Base-by-base conservation (phyloP, 345 rosid genomes). In the Citrus inodora region DNA sequence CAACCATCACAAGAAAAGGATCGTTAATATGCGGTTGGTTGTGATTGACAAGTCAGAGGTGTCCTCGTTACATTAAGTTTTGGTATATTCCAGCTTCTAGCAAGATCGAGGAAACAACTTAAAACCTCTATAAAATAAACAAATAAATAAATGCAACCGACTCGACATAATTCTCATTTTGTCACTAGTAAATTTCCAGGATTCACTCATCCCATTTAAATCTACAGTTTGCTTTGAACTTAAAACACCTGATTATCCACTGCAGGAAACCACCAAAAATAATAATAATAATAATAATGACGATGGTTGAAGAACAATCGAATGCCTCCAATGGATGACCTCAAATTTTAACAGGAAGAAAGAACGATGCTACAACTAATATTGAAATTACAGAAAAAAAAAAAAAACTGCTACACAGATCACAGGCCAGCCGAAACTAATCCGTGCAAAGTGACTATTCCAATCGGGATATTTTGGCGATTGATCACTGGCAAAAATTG, bases 361-460 rank as follows among this genome's bases (percentile, higher is more conserved):
- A 67, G 65, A 64, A 79, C 27, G 24, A 37, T 11, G 24, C 77
- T 35, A 55, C 48, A 37, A n/a, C 55, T 59, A 25, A 60, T 5
- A 42, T 24, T 56, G 59, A 59, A 3, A 28, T 30, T 46, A n/a
- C 64, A 40, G 0, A 32, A 0, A 38, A 38, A 8, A 40, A 53
- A 27, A 0, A 9, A 75, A 19, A 6, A 5, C 25, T 13, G 60
- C 40, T 40, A 42, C 61, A 42, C 38, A 60, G 11, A 76, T 90
- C 85, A 91, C 42, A 93, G 93, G 51, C 97, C 98, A 24, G 98
- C 95, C 6, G 97, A 94, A 60, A 97, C 99, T 65, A 97, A 88
- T 73, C 98, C 98, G 76, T 97, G 98, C 89, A 97, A 89, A 35
- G 97, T 97, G 24, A 97, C 83, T 66, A 97, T 92, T 76, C 98